Percentiles rank a stretch among this genome's conserved stretches.
These are phyloP conservation scores for Diaporthe citrichinensis DNA, from an alignment of 2,329 filamentous ascomycete genomes.

Conservation along the genomic window DNA sequence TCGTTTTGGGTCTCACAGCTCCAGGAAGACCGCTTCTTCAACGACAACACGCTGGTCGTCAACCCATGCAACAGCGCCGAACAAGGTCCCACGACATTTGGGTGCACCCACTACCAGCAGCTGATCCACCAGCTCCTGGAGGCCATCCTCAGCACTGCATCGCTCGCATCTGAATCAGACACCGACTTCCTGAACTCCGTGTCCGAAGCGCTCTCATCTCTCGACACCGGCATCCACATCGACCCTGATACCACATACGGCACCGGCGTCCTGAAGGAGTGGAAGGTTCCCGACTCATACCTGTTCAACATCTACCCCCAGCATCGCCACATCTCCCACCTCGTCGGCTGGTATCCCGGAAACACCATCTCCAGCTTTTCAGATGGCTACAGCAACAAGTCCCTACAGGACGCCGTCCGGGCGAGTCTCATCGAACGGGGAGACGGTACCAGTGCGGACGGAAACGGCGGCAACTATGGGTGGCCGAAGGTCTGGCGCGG, in stretches of 20 bases:
- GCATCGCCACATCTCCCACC: slow-evolving; percentile 68
- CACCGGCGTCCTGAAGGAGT: slow-evolving; percentile 63
- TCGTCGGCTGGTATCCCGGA: slow-evolving; percentile 70
- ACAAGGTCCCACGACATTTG: slow-evolving; percentile 68
- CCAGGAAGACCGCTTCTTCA: slow-evolving; percentile 62
- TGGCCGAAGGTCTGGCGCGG: slow-evolving; percentile 72
- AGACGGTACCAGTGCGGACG: slow-evolving; percentile 36
- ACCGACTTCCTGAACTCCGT: slow-evolving; percentile 53
- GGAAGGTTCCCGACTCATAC: slow-evolving; percentile 61
- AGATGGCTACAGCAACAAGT: slow-evolving; percentile 57
- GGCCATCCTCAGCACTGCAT: slow-evolving; percentile 50
- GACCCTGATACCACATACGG: slow-evolving; percentile 44
- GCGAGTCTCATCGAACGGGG: slow-evolving; percentile 55
- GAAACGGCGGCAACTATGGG: slow-evolving; percentile 58
- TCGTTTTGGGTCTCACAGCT: slow-evolving; percentile 71
- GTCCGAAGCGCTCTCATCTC: slow-evolving; percentile 56
- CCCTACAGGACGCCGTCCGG: slow-evolving; percentile 59
- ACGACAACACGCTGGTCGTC: slow-evolving; percentile 67
- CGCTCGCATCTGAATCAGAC: slow-evolving; percentile 46
- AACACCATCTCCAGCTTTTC: slow-evolving; percentile 61
- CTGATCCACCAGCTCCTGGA: slow-evolving; percentile 61
- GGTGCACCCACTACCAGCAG: slow-evolving; percentile 68
- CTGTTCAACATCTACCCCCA: slow-evolving; percentile 36
- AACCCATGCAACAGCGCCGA: slow-evolving; percentile 73
- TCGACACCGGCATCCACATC: slow-evolving; percentile 66